Percentiles rank a stretch among this genome's conserved stretches.
Evolutionary conservation across 2,329 filamentous ascomycete genomes (phyloP).

Genomic region (Colletotrichum cordylinicola): DNA sequence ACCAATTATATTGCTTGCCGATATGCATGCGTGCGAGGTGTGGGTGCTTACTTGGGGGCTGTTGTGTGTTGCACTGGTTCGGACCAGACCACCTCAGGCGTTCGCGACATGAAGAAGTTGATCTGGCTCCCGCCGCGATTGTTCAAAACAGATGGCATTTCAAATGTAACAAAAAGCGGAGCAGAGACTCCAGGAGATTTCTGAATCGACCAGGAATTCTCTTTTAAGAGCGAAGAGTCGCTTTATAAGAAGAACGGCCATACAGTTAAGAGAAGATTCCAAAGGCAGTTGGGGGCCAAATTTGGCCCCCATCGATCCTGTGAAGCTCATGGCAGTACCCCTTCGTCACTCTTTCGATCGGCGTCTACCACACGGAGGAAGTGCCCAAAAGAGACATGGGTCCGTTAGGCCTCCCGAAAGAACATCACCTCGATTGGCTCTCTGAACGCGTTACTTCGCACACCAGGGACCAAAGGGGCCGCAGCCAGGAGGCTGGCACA

Average conservation of each 20-base stretch:
- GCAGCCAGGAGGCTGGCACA: not conserved
- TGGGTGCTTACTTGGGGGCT: conserved; percentile 2
- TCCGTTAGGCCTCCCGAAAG: not conserved
- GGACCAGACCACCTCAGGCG: not conserved
- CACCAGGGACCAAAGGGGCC: not conserved
- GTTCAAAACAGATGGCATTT: not conserved
- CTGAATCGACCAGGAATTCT: not conserved
- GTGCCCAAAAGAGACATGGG: not conserved
- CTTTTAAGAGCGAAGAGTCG: not conserved
- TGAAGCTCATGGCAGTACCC: not conserved
- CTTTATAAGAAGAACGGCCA: not conserved
- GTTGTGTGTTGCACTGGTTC: not conserved
- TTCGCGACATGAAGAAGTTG: conserved; percentile 11
- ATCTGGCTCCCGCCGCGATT: conserved; percentile 1
- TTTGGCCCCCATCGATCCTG: not conserved
- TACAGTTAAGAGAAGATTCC: not conserved
- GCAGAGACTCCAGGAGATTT: not conserved
- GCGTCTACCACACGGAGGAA: not conserved
- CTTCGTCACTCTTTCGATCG: not conserved
- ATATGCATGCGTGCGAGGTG: not conserved
- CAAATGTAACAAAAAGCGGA: not conserved
- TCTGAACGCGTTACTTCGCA: not conserved
- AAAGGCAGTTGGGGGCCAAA: not conserved
- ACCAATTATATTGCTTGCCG: not conserved
- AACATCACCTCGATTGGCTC: not conserved